Percentiles rank a stretch among this genome's conserved stretches.
Conservation (phyloP, 257 asterid species). For the Parsonsia alboflavescens region DNA sequence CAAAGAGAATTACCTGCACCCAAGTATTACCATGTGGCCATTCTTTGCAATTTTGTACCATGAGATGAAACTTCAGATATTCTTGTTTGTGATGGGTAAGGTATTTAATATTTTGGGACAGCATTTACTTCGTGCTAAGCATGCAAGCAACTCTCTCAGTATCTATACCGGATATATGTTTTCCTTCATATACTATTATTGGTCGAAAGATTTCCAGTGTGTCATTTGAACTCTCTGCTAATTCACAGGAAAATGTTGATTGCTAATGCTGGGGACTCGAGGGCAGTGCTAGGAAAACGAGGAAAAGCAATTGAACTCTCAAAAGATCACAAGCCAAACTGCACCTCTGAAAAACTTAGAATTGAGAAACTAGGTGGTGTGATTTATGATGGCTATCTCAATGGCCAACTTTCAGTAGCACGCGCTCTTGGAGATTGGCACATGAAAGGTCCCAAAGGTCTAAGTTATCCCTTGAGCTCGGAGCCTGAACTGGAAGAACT, state of each 20-base stretch:
- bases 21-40: neutral
- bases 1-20: neutral
- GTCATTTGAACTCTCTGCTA: neutral
- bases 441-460: slow-evolving; percentile 78
- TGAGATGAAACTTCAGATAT: neutral
- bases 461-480: slow-evolving; percentile 55
- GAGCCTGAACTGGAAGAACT: slow-evolving; percentile 77
- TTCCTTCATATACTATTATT: neutral
- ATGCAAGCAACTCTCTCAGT: neutral
- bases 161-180: neutral
- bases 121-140: neutral
- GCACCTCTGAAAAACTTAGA: slow-evolving; percentile 60
- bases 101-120: neutral
- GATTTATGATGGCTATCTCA: slow-evolving; percentile 80
- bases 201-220: no score
- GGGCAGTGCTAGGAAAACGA: slow-evolving; percentile 79
- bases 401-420: slow-evolving; percentile 85
- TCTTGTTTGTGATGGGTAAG: slow-evolving; percentile 5
- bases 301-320: slow-evolving; percentile 79
- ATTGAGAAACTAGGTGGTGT: slow-evolving; percentile 75
- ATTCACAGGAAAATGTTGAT: slow-evolving; percentile 54
- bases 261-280: slow-evolving; percentile 87
- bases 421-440: slow-evolving; percentile 94
- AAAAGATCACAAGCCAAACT: slow-evolving; percentile 77
- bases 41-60: neutral